Evolutionary conservation across 495 filamentous ascomycete species (phyloP), one percentile per base, ranked within the genome.

Genomic region (Penicillium bialowiezense): DNA sequence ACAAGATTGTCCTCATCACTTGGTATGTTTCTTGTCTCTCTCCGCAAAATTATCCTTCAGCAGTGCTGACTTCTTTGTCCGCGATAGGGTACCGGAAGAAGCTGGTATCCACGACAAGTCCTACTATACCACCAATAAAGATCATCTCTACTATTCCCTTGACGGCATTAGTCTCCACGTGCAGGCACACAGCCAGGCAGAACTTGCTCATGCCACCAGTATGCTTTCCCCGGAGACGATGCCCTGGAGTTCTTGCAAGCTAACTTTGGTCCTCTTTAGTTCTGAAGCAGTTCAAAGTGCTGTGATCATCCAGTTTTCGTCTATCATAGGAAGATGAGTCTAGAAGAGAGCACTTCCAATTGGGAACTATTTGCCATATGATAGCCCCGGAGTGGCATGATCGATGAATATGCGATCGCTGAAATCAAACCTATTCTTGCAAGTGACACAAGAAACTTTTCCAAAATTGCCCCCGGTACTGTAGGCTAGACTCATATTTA

Each of bases 81-180:
- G 20, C 3, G 28, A 7, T 38, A 60, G 58, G 58, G 58, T 60
- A 0, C 58, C 58, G 0, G 58, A 57, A 39, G 39, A 12, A n/a
- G 50, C 58, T 5, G 42, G 41, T n/a, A 46, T 52, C 9, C 58
- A 60, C 35, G 58, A 60, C 15, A 51, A 49, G 7, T 34, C 54
- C n/a, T 60, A 58, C 47, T 58, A 54, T 43, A 51, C 51, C 4
- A 32, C 50, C 1, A 60, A 60, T 44, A 60, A 60, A 12, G 58
- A 60, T 40, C 58, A 60, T n/a, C 43, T 60, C 13, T 60, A 49
- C 36, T 34, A 51, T 6, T 28, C 48, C 0, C 44, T 60, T 19
- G 29, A 39, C 15, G 58, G 53, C 34, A 57, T 60, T 10, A 60
- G 58, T 35, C 47, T 60, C 6, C 58, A 60, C 54, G 54, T 60